Evolutionary conservation across 116 monocot genomes (phyloP).

Genomic region (Phalaenopsis hybrid): DNA sequence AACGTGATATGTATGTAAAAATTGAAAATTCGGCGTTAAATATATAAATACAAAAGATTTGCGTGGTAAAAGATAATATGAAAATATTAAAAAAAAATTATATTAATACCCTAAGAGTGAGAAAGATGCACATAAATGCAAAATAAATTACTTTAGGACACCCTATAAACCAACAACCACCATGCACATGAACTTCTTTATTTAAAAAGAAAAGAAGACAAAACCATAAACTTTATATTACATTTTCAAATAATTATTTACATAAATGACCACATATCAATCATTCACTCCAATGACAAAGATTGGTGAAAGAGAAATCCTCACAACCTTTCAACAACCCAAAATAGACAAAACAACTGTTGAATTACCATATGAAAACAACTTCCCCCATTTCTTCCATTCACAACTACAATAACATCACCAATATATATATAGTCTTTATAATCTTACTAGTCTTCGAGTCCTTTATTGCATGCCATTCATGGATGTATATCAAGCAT

Average conservation of each 20-base stretch:
- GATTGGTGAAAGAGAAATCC: not conserved
- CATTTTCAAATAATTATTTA: not conserved
- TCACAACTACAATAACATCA: not conserved
- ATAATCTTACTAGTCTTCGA: too few species aligned
- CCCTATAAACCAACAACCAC: too few species aligned
- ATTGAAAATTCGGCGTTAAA: too few species aligned
- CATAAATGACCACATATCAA: not conserved
- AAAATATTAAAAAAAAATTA: too few species aligned
- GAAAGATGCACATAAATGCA: too few species aligned
- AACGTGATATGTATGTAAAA: too few species aligned
- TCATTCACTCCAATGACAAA: not conserved
- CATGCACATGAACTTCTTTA: not conserved
- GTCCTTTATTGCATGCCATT: too few species aligned
- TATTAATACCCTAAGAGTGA: too few species aligned
- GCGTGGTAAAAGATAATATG: too few species aligned
- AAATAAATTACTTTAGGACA: too few species aligned
- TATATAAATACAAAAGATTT: too few species aligned
- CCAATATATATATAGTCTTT: not conserved
- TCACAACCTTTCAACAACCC: slow-evolving; percentile 3
- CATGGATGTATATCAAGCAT: not conserved
- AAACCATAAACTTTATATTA: not conserved
- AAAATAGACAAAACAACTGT: slow-evolving; percentile 1
- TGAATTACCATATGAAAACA: not conserved
- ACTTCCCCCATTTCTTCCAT: not conserved
- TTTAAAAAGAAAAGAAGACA: not conserved